Base-by-base conservation (phyloP, 345 rosid genomes). In the Eucalyptus curtisii region DNA sequence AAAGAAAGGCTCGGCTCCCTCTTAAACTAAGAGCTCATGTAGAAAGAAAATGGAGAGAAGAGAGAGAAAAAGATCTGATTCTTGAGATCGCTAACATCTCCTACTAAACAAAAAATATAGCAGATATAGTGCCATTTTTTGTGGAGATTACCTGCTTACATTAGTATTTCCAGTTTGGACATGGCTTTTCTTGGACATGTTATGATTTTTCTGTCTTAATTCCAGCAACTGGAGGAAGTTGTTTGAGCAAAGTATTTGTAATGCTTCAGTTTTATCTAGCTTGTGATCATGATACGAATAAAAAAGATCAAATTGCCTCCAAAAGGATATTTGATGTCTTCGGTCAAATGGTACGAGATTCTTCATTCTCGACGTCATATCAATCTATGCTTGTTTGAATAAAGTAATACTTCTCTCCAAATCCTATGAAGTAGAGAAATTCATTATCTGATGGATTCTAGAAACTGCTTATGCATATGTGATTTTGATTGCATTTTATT, bases 51-150 rank as follows among this genome's bases (percentile, higher is more conserved):
- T 27, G 66, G 2, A 59, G 66, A 27, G 4, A 0, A 5, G 64
- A 25, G 14, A 37, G 40, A 59, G 31, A 27, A 25, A 57, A 57
- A 10, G 13, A 57, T 57, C 0, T 57, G n/a, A 57, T 25, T 25
- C 7, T 57, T 0, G 14, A 57, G 64, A 57, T 57, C 3, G 0
- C 14, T 10, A 57, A 57, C 13, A 2, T 5, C 64, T 57, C n/a
- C 64, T 57, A 57, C 64, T 57, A 57, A 57, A 57, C 64, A 57
- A 57, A 25, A 57, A 57, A 57, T 57, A 57, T 57, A 25, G 64
- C n/a, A 25, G 0, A 7, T 11, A 57, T 57, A 25, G 7, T 57
- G 30, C 3, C 14, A 0, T 25, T 57, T 57, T 57, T 2, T 57
- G 0, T 25, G n/a, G 64, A 57, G 64, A 57, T 11, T 57, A 57